These are phyloP conservation scores for Cryphonectria radicalis DNA, from an alignment of 2,329 filamentous ascomycete species.

Conservation along the genomic window DNA sequence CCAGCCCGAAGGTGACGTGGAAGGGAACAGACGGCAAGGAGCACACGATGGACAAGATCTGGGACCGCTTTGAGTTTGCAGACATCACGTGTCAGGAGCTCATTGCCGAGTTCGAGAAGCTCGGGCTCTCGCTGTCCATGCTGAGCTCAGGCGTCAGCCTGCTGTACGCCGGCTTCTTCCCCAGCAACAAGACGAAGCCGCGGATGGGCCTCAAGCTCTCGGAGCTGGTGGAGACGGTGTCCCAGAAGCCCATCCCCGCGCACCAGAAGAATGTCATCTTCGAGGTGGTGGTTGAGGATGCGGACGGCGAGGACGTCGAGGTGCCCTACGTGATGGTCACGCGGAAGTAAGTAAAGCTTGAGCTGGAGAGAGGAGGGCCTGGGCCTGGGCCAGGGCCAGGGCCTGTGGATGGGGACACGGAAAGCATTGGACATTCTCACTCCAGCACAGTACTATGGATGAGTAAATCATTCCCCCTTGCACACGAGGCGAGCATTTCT, in stretches of 20 bases:
- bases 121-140: slow-evolving; percentile 86
- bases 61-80: slow-evolving; percentile 93
- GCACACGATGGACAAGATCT: slow-evolving; percentile 84
- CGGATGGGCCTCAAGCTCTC: slow-evolving; percentile 83
- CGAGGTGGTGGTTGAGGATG: slow-evolving; percentile 91
- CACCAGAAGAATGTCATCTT: slow-evolving; percentile 97
- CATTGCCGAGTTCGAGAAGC: slow-evolving; percentile 77
- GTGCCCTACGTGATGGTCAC: slow-evolving; percentile 95
- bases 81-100: slow-evolving; percentile 87
- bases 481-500: background rate
- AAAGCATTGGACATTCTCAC: slow-evolving; percentile 5
- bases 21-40: slow-evolving; percentile 78
- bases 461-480: background rate
- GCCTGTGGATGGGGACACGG: background rate
- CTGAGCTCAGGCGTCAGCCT: slow-evolving; percentile 96
- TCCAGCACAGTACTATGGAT: slow-evolving; percentile 17
- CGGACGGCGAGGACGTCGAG: slow-evolving; percentile 90
- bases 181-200: slow-evolving; percentile 77
- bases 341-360: slow-evolving; percentile 30
- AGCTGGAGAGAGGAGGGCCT: background rate
- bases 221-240: slow-evolving; percentile 83
- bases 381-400: background rate
- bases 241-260: slow-evolving; percentile 86
- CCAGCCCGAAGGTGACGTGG: slow-evolving; percentile 91
- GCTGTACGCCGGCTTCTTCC: slow-evolving; percentile 92